These are phyloP conservation scores for Trypanosoma theileri DNA, from an alignment of 208 protist genomes.

Conservation along the genomic window DNA sequence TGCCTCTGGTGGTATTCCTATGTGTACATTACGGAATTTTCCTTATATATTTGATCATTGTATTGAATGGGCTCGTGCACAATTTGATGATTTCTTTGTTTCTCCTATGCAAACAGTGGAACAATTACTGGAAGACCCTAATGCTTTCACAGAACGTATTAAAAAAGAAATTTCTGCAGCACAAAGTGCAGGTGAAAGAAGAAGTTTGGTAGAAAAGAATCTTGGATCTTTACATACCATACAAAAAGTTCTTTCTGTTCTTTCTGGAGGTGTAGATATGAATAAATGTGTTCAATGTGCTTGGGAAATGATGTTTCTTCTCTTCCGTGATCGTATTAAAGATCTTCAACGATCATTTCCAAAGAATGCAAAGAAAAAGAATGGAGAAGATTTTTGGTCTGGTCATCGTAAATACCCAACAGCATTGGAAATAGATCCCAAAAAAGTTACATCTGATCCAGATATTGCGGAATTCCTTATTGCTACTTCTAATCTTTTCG, in stretches of 20 bases:
- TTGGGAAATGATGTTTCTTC: slow-evolving; percentile 93
- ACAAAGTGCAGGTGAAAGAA: slow-evolving; percentile 66
- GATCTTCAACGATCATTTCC: slow-evolving; percentile 98
- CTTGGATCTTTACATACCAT: slow-evolving; percentile 51
- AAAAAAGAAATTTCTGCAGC: slow-evolving; percentile 56
- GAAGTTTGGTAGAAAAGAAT: slow-evolving; percentile 83
- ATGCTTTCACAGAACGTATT: slow-evolving; percentile 63
- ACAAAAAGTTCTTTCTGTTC: slow-evolving; percentile 49
- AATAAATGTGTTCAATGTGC: slow-evolving; percentile 96
- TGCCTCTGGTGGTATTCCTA: slow-evolving; percentile 96
- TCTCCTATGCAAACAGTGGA: slow-evolving; percentile 78
- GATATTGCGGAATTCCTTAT: slow-evolving; percentile 77
- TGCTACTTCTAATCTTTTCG: slow-evolving; percentile 74
- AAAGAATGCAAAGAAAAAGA: slow-evolving; percentile 92
- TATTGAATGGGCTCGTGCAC: slow-evolving; percentile 95
- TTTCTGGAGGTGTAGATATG: slow-evolving; percentile 63
- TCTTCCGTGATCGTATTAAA: slow-evolving; percentile 96
- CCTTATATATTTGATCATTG: slow-evolving; percentile 99
- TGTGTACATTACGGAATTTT: slow-evolving; percentile 99
- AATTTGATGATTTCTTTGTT: slow-evolving; percentile 93
- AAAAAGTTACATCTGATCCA: slow-evolving; percentile 24
- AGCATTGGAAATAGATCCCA: slow-evolving; percentile 48
- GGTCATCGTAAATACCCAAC: slow-evolving; percentile 86
- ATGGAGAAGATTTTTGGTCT: slow-evolving; percentile 92
- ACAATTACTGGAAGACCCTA: slow-evolving; percentile 80